Evolutionary conservation across 2,329 filamentous ascomycete species (phyloP).

Genomic region (Ciborinia camelliae): DNA sequence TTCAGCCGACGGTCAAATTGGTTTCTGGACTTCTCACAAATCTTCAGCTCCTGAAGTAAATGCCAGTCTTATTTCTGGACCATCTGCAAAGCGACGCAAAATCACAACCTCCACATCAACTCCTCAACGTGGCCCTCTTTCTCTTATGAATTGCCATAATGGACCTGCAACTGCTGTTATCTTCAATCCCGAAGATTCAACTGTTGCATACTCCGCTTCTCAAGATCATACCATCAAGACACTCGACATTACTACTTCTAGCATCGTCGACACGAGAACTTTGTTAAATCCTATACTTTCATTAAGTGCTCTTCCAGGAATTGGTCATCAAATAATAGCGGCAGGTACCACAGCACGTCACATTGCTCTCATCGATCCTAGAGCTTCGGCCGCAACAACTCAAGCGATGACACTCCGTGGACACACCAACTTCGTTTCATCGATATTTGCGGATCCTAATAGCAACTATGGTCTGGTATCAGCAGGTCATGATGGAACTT

Average conservation of each 20-base stretch:
- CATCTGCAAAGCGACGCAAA: conserved; percentile 75
- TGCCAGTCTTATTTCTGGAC: conserved; percentile 63
- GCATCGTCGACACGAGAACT: conserved; percentile 75
- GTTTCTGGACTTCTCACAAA: conserved; percentile 85
- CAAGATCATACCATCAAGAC: conserved; percentile 90
- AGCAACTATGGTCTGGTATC: conserved; percentile 83
- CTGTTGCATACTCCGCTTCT: conserved; percentile 86
- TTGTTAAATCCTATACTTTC: conserved; percentile 82
- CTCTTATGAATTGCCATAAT: conserved; percentile 68
- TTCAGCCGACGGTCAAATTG: conserved; percentile 76
- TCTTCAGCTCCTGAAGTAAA: conserved; percentile 72
- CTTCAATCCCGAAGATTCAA: conserved; percentile 81
- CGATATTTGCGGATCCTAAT: conserved; percentile 47
- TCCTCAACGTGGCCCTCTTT: conserved; percentile 72
- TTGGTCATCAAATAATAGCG: conserved; percentile 51
- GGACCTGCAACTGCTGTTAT: conserved; percentile 71
- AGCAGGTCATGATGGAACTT: conserved; percentile 88
- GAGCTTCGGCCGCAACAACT: conserved; percentile 70
- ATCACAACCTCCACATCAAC: conserved; percentile 48
- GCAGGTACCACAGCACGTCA: conserved; percentile 82
- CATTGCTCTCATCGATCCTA: conserved; percentile 89
- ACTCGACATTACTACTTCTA: conserved; percentile 80
- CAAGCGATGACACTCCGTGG: conserved; percentile 88
- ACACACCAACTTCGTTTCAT: conserved; percentile 70
- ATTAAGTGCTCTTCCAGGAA: conserved; percentile 66